These are phyloP conservation scores for Knoxdaviesia capensis DNA, from an alignment of 2,329 filamentous ascomycete genomes.

Conservation along the genomic window DNA sequence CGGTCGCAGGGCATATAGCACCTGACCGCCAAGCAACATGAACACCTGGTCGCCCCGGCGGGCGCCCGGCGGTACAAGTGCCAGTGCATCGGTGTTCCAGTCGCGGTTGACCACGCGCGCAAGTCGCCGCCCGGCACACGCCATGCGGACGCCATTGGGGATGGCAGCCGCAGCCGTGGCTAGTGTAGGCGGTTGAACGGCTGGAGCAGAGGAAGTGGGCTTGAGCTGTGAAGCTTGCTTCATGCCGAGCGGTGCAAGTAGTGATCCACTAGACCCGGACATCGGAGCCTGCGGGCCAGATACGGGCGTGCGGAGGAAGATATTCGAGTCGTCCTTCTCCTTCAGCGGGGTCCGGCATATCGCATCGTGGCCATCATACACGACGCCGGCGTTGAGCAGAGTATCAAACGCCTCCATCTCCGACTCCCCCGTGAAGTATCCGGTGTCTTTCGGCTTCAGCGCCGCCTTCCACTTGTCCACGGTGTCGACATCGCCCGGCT, in stretches of 20 bases:
- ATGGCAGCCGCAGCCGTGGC: background rate
- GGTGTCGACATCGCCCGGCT: slow-evolving; percentile 2
- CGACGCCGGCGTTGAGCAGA: slow-evolving; percentile 5
- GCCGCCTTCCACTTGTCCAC: background rate
- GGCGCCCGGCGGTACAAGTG: slow-evolving; percentile 4
- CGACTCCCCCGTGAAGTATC: slow-evolving; percentile 6
- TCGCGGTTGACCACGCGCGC: slow-evolving; percentile 6
- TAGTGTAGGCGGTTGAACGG: slow-evolving; percentile 1
- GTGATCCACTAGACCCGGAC: too few species aligned
- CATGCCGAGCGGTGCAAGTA: too few species aligned
- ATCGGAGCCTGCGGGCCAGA: too few species aligned
- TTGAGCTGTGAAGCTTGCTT: too few species aligned
- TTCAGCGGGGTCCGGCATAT: slow-evolving; percentile 3
- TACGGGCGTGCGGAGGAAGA: background rate
- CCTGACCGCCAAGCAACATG: slow-evolving; percentile 7
- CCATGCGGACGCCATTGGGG: slow-evolving; percentile 3
- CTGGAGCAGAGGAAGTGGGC: background rate
- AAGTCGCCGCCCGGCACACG: slow-evolving; percentile 4
- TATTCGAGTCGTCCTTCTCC: background rate
- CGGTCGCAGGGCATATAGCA: slow-evolving; percentile 7
- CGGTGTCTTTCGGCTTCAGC: too few species aligned
- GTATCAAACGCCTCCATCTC: slow-evolving; percentile 5
- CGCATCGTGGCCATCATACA: slow-evolving; percentile 2
- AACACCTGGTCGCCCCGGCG: slow-evolving; percentile 7
- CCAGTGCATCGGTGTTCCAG: slow-evolving; percentile 5